Evolutionary conservation across 495 filamentous ascomycete genomes (phyloP).

Genomic region (Hyphodiscus hymeniophilus): DNA sequence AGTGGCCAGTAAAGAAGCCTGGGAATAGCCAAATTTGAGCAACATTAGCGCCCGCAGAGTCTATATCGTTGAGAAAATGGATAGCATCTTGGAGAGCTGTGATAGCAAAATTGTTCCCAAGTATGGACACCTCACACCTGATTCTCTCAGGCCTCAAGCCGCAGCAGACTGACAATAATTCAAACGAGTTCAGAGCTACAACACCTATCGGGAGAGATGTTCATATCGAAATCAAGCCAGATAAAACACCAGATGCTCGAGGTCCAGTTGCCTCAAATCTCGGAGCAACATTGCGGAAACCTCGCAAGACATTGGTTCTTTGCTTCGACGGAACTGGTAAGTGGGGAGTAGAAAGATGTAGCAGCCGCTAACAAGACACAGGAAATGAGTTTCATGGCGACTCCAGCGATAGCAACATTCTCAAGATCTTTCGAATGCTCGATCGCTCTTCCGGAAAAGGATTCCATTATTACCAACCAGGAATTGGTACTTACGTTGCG

Average conservation of each 20-base stretch:
- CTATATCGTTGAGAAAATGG: too few species aligned
- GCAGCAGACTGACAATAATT: neutral
- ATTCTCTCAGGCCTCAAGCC: neutral
- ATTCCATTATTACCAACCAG: slow-evolving; percentile 61
- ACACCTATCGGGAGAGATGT: neutral
- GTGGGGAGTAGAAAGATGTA: neutral
- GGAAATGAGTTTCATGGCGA: slow-evolving; percentile 82
- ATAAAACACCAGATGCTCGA: neutral
- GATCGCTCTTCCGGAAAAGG: slow-evolving; percentile 39
- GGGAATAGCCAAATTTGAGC: too few species aligned
- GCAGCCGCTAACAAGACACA: neutral
- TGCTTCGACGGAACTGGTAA: slow-evolving; percentile 73
- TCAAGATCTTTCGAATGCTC: slow-evolving; percentile 74
- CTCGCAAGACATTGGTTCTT: slow-evolving; percentile 45
- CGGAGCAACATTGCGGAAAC: neutral
- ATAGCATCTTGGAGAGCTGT: too few species aligned
- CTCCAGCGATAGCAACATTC: slow-evolving; percentile 76
- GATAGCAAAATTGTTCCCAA: too few species aligned
- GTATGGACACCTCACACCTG: neutral
- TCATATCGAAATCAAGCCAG: neutral
- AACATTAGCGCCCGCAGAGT: too few species aligned
- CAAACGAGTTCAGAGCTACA: neutral
- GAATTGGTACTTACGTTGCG: slow-evolving; percentile 23
- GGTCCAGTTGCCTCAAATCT: neutral
- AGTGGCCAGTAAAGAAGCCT: too few species aligned